Conservation (phyloP, 2,329 filamentous ascomycete genomes). For the Macrophomina phaseolina region DNA sequence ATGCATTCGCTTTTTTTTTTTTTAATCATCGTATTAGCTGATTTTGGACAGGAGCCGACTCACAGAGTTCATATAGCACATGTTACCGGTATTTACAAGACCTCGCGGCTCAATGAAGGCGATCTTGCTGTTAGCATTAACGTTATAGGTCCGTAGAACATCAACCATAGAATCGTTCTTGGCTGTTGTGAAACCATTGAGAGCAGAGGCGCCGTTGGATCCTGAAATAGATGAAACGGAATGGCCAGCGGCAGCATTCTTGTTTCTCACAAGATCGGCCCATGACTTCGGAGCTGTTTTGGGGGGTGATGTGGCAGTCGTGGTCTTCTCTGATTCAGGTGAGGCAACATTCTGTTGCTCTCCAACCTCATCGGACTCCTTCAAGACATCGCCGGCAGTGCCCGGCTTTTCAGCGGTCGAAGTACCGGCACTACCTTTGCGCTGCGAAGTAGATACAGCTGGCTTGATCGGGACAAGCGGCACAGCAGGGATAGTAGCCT, state of each 20-base stretch:
- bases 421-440: constrained; percentile 34
- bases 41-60: constrained; percentile 43
- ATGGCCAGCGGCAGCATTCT: constrained; percentile 45
- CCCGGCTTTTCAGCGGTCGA: constrained; percentile 44
- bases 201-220: constrained; percentile 38
- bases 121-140: constrained; percentile 68
- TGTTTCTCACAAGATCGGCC: constrained; percentile 69
- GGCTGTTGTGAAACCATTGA: constrained; percentile 51
- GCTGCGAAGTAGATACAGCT: constrained; percentile 39
- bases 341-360: constrained; percentile 29
- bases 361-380: constrained; percentile 26
- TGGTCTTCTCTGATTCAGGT: constrained; percentile 39
- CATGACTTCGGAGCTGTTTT: constrained; percentile 66
- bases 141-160: constrained; percentile 74
- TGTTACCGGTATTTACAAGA: constrained; percentile 95
- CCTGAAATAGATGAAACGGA: constrained; percentile 28
- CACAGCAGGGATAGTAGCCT: constrained; percentile 53
- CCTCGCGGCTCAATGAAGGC: constrained; percentile 90
- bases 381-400: constrained; percentile 24
- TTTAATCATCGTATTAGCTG: too few relatives aligned
- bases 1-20: background rate
- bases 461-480: constrained; percentile 59
- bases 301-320: constrained; percentile 47
- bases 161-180: constrained; percentile 73
- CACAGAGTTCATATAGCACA: constrained; percentile 99